A percentile compares a stretch with the other conserved stretches of the same genome.
Conservation (phyloP, 2,329 filamentous ascomycete genomes). For the Allantophomopsis cytisporea region DNA sequence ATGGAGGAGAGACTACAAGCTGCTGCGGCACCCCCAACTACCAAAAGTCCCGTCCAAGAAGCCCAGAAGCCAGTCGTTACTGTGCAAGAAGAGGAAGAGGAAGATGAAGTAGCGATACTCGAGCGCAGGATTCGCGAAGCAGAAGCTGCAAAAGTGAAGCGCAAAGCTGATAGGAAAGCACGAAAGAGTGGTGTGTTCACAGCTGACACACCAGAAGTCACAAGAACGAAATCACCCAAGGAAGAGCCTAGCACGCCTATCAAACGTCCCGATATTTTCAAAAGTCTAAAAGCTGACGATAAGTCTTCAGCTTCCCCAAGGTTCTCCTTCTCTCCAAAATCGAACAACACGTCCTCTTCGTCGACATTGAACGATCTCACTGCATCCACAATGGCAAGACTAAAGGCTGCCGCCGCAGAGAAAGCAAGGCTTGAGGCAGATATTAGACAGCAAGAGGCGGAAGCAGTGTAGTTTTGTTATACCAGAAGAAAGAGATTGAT, state of each 20-base stretch:
- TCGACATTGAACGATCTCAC: constrained; percentile 17
- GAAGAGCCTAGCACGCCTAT: constrained; percentile 12
- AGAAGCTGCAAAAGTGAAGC: constrained; percentile 22
- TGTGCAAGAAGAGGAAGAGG: constrained; percentile 15
- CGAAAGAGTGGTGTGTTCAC: constrained; percentile 20
- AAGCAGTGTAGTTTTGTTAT: constrained; percentile 16
- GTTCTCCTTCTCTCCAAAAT: constrained; percentile 16
- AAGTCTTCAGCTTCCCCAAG: constrained; percentile 20
- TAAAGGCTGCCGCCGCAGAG: constrained; percentile 44
- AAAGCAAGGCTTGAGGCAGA: constrained; percentile 37
- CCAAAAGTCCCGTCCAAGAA: constrained; percentile 2
- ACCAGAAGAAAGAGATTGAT: neutral
- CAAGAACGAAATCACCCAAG: constrained; percentile 4
- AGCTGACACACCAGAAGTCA: constrained; percentile 10
- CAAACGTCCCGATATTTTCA: constrained; percentile 19
- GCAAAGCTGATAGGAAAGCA: constrained; percentile 22
- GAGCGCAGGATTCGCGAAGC: constrained; percentile 27
- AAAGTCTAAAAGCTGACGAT: constrained; percentile 23
- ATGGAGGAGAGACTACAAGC: constrained; percentile 25
- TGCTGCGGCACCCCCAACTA: constrained; percentile 5
- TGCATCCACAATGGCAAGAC: constrained; percentile 34
- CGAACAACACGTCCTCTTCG: constrained; percentile 6
- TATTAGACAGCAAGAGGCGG: constrained; percentile 29
- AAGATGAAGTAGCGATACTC: constrained; percentile 27
- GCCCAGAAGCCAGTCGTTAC: neutral